Base-by-base conservation (phyloP, 805 yeast species). In the Kazachstania africana region DNA sequence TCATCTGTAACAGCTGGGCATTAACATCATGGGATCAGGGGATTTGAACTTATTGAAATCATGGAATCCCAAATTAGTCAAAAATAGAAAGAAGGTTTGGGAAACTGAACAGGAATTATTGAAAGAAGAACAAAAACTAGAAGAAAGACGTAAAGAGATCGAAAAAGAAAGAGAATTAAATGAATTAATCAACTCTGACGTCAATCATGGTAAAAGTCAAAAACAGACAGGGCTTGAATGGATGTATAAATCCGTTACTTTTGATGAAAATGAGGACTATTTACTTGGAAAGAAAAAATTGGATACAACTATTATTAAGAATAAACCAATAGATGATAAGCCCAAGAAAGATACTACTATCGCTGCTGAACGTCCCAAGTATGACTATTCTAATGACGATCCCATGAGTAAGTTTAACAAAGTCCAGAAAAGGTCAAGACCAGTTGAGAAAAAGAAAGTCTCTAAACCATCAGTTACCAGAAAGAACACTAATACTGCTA, bases 1-100 rank as follows among this genome's bases (percentile, higher is more conserved):
- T n/a, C n/a, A n/a, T n/a, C n/a, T n/a, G n/a, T n/a, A n/a, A n/a
- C n/a, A n/a, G n/a, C n/a, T n/a, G n/a, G n/a, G n/a, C n/a, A n/a
- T n/a, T n/a, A n/a, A n/a, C n/a, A n/a, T n/a, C 10, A 64, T 63
- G 68, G 68, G 65, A 52, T 81, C 85, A 1, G 82, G 85, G 4
- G 95, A 87, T 54, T 65, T 88, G 39, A 88, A 88, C 52, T 57
- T 87, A 34, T 80, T 88, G 60, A 88, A 88, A 53, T 88, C 97
- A 38, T 88, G 97, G 98, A 84, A 88, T 55, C 96, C 98, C 3
- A 87, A 79, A 28, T 64, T 83, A 31, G 62, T 81, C 50, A 81
- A 78, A 52, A 88, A 88, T 63, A 84, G 78, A 57, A 77, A 76
- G 42, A 80, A 77, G 47, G 87, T 88, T 22, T 79, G 94, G 88